Conservation (phyloP, 2,329 filamentous ascomycete genomes). For the Coniochaeta sp. region DNA sequence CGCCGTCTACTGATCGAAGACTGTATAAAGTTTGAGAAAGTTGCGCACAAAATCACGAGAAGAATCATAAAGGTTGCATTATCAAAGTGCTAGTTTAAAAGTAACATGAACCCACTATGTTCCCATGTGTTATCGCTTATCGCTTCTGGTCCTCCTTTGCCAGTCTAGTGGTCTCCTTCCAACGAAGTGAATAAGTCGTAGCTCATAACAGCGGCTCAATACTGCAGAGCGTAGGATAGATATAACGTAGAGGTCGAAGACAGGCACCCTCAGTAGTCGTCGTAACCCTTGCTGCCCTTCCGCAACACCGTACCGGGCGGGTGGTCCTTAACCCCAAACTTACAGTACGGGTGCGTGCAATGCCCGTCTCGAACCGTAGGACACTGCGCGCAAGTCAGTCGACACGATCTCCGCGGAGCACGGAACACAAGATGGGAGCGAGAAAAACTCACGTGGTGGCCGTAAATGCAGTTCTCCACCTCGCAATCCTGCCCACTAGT, state of each 20-base stretch:
- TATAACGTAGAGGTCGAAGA: too few relatives aligned
- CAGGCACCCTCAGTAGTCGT: neutral
- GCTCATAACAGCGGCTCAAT: neutral
- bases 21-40: slow-evolving; percentile 3
- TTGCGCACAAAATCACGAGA: neutral
- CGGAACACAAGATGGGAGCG: neutral
- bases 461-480: slow-evolving; percentile 52
- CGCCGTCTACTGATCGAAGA: slow-evolving; percentile 5
- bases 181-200: neutral
- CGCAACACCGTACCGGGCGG: slow-evolving; percentile 47
- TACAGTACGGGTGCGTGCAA: slow-evolving; percentile 49
- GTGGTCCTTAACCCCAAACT: slow-evolving; percentile 45
- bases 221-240: neutral
- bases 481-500: slow-evolving; percentile 50
- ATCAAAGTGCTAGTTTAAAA: neutral
- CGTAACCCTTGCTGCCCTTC: neutral
- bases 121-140: neutral
- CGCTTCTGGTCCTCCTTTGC: neutral
- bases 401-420: neutral
- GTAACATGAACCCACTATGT: neutral
- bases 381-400: slow-evolving; percentile 31
- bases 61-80: neutral
- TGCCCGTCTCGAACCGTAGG: slow-evolving; percentile 42
- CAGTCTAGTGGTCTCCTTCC: too few relatives aligned
- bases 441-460: slow-evolving; percentile 46